Base-by-base conservation (phyloP, 2,329 filamentous ascomycete genomes). In the Bipolaris sorokiniana region DNA sequence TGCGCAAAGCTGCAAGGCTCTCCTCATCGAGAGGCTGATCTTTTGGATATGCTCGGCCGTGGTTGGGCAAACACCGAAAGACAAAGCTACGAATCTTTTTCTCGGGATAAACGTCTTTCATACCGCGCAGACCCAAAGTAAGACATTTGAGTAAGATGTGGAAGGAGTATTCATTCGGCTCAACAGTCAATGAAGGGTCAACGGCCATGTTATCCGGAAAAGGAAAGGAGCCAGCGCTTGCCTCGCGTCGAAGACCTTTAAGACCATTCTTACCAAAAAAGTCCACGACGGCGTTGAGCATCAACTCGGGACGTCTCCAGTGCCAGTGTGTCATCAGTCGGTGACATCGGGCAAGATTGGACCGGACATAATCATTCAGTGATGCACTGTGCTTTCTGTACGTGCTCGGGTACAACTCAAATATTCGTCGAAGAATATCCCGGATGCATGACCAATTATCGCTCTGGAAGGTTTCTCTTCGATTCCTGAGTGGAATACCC, bases 141-240 rank as follows among this genome's bases (percentile, higher is more conserved):
- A 87, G 75, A 42, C 82, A 80, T 68, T 87, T 88, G 36, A 88
- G 73, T 56, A 87, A 81, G 5, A 86, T 81, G 63, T 85, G 83
- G 51, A 87, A 88, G 10, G 83, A 82, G 18, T 76, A 78, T 55
- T 88, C 85, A 10, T 79, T 78, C 0, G 76, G 66, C 41, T 77
- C 74, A 6, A 83, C 68, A 2, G 80, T 76, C 15, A 86, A 62
- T 1, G 66, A 71, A 7, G 80, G 80, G 15, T 76, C 69, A 15
- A 70, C 66, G 31, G 81, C 76, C 2, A 86, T 76, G 40, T 80
- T 65, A 50, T 84, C 80, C 16, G 88, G 78, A 56, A 87, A 87
- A 2, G 63, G 59, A 7, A 82, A 82, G 2, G 86, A 87, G 9
- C 81, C 82, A 50, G 73, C 77, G 42, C 70, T 76, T 56, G 83